Evolutionary conservation across 2,329 filamentous ascomycete genomes (phyloP).

Genomic region (Alternaria ethzedia): DNA sequence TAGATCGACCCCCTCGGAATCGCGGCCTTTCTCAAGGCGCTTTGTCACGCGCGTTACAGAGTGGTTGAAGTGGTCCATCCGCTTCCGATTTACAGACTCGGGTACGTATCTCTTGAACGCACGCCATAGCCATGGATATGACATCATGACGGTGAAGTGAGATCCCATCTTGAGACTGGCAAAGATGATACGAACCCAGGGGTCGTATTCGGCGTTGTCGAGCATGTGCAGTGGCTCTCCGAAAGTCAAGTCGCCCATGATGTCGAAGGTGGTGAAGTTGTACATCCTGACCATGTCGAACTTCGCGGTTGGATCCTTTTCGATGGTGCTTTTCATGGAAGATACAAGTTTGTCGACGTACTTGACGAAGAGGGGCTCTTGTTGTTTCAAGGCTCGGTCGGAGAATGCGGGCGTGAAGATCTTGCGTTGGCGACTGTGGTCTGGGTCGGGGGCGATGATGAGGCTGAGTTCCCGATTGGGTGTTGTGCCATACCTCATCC

Average conservation of each 20-base stretch:
- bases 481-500: slow-evolving; percentile 32
- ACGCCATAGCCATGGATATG: slow-evolving; percentile 15
- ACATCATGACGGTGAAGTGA: slow-evolving; percentile 9
- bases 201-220: slow-evolving; percentile 31
- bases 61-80: slow-evolving; percentile 24
- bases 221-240: slow-evolving; percentile 42
- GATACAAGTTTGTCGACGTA: slow-evolving; percentile 52
- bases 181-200: slow-evolving; percentile 31
- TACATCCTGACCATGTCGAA: slow-evolving; percentile 43
- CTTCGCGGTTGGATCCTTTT: slow-evolving; percentile 34
- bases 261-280: slow-evolving; percentile 44
- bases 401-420: slow-evolving; percentile 53
- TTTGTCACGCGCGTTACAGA: slow-evolving; percentile 35
- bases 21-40: slow-evolving; percentile 35
- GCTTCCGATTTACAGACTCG: slow-evolving; percentile 15
- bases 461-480: slow-evolving; percentile 39
- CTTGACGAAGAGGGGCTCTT: slow-evolving; percentile 49
- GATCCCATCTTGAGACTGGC: slow-evolving; percentile 21
- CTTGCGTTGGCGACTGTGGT: slow-evolving; percentile 48
- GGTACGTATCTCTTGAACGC: slow-evolving; percentile 12
- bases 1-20: slow-evolving; percentile 45
- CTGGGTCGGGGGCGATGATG: slow-evolving; percentile 38
- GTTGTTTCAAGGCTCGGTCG: slow-evolving; percentile 49
- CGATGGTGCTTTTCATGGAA: slow-evolving; percentile 41
- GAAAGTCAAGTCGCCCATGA: slow-evolving; percentile 45